Evolutionary conservation across 257 asterid genomes (phyloP), one percentile per base, ranked within the genome.

Genomic region (Datura wrightii): DNA sequence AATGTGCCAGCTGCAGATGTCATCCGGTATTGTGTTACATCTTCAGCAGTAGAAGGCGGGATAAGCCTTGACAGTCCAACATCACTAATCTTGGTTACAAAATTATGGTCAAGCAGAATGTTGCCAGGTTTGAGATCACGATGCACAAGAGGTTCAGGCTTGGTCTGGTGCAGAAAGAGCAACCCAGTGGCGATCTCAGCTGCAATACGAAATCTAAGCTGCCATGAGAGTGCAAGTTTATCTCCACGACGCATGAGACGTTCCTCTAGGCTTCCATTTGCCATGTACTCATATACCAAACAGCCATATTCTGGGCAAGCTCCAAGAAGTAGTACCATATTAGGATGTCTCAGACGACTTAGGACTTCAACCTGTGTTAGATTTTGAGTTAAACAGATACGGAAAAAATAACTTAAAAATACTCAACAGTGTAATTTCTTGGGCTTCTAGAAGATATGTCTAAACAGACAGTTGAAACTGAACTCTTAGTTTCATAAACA

Each of bases 231-330:
- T 10, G 93, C 82, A 0, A 88, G 88, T 2, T 85, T 89, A 86
- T 89, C 85, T 41, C 93, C 97, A 42, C 88, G 83, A 39, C 89
- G 84, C 52, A 53, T 72, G 36, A 94, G 94, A 24, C 98, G 87
- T 52, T 94, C 98, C 50, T 95, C 99, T n/a, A 95, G 85, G 90
- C 98, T 94, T 13, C 99, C 98, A 10, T 92, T 93, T 2, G 93
- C 88, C 95, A 95, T 94, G 93, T 92, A 93, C 79, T 95, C 98
- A 24, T 94, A 95, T 0, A 95, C 96, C 53, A 95, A 88, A 50
- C 99, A 95, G 16, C 99, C 99, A 72, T 92, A 93, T 69, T 95
- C 99, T 5, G 99, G 99, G 81, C 99, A 94, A 2, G 98, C 99
- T 76, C 99, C 99, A 3, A 95, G 96, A 54, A 95, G 93, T 44